These are phyloP conservation scores for Fusarium transvaalense DNA, from an alignment of 2,329 filamentous ascomycete species.

Conservation along the genomic window DNA sequence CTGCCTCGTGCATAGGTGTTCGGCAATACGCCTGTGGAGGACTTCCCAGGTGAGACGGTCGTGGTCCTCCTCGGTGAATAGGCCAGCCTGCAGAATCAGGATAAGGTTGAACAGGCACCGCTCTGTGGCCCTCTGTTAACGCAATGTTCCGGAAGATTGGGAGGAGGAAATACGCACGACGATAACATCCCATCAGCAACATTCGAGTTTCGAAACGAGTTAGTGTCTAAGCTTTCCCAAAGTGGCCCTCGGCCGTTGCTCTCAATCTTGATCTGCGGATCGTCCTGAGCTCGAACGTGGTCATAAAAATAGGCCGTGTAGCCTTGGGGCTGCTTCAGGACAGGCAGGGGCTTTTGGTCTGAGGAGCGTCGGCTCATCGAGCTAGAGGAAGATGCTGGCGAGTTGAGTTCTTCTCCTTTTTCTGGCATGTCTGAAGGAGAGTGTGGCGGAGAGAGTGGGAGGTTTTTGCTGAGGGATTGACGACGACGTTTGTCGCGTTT, in stretches of 20 bases:
- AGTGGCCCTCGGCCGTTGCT: background rate
- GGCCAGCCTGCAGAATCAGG: constrained; percentile 28
- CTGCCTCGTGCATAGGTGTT: constrained; percentile 9
- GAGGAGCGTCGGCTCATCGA: constrained; percentile 31
- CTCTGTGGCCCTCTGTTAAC: constrained; percentile 25
- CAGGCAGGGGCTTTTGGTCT: constrained; percentile 37
- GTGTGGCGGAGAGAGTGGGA: constrained; percentile 37
- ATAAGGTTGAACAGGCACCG: constrained; percentile 12
- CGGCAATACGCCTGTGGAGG: constrained; percentile 14
- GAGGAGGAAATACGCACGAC: constrained; percentile 25
- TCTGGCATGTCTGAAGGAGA: constrained; percentile 20
- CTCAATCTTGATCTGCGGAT: constrained; percentile 23
- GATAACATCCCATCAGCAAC: constrained; percentile 23
- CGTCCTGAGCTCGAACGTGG: constrained; percentile 3
- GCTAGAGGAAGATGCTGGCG: constrained; percentile 29
- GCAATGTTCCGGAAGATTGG: background rate
- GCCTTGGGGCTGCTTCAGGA: constrained; percentile 11
- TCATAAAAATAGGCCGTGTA: constrained; percentile 19
- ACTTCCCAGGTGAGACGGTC: constrained; percentile 7
- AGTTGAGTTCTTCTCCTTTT: constrained; percentile 3
- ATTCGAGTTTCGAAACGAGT: constrained; percentile 12
- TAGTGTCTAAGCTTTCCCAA: constrained; percentile 14
- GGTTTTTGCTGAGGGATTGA: constrained; percentile 8
- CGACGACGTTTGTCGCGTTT: constrained; percentile 44
- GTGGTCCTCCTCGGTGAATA: constrained; percentile 16